phyloP scores from a whole-genome alignment of 352 stramenopile species.

The Globisporangium mamillatum region DNA sequence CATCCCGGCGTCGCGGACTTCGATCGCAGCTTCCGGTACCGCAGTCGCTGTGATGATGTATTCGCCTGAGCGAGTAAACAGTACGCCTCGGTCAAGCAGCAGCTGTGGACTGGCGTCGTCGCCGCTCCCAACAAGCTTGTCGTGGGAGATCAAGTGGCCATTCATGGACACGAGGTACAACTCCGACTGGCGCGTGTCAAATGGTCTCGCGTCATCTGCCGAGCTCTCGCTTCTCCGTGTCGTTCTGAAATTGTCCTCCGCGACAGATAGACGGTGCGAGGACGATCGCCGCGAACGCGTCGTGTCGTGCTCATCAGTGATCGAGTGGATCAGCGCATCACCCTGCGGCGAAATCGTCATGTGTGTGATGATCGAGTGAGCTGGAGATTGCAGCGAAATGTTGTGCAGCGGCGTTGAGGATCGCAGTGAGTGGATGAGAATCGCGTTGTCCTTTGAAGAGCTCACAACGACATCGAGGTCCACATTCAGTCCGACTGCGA shows the following conservation, averaged over 20 bases:
- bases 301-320: slow-evolving; percentile 48
- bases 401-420: slow-evolving; percentile 71
- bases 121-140: slow-evolving; percentile 38
- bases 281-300: slow-evolving; percentile 7
- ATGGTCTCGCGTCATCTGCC: slow-evolving; percentile 11
- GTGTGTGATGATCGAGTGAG: slow-evolving; percentile 52
- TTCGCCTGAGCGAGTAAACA: slow-evolving; percentile 78
- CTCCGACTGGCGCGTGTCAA: slow-evolving; percentile 71
- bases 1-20: slow-evolving; percentile 68
- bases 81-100: slow-evolving; percentile 60
- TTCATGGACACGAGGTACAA: slow-evolving; percentile 84
- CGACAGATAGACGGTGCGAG: slow-evolving; percentile 13
- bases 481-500: slow-evolving; percentile 78
- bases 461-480: slow-evolving; percentile 83
- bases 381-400: slow-evolving; percentile 54
- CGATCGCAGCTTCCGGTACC: slow-evolving; percentile 59
- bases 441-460: slow-evolving; percentile 68
- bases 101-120: slow-evolving; percentile 39
- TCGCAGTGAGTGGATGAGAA: slow-evolving; percentile 76
- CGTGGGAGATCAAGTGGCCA: slow-evolving; percentile 64
- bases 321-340: slow-evolving; percentile 68
- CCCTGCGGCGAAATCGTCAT: slow-evolving; percentile 75
- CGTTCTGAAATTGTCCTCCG: slow-evolving; percentile 18
- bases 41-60: slow-evolving; percentile 74
- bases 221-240: slow-evolving; percentile 12